phyloP scores from a whole-genome alignment of 345 rosid genomes.

The Pugionium cornutum region DNA sequence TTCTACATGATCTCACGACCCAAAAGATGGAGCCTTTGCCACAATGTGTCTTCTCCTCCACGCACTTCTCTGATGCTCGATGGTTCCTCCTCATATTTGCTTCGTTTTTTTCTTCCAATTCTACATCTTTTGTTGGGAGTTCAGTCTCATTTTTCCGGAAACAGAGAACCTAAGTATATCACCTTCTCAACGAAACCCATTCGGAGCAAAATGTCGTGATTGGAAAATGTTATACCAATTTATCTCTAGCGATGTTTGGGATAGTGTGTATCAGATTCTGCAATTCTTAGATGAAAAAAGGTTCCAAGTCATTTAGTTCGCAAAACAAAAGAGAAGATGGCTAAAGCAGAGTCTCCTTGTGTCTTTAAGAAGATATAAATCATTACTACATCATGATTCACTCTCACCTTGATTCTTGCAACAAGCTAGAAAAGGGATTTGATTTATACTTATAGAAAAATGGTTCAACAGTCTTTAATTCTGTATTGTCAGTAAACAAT shows the following conservation, averaged over 20 bases:
- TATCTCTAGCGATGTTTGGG: too few relatives aligned
- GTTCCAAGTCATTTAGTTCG: conserved; percentile 6
- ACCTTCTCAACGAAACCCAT: neutral
- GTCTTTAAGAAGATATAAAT: conserved; percentile 1
- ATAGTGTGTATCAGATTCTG: neutral
- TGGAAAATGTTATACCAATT: too few relatives aligned
- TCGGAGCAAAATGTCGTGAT: neutral
- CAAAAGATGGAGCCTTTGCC: conserved; percentile 6
- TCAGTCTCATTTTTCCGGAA: neutral
- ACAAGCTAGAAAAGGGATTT: conserved; percentile 17
- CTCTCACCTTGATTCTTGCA: neutral
- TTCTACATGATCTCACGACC: conserved; percentile 1
- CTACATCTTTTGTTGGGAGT: neutral
- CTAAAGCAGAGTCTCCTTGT: conserved; percentile 5
- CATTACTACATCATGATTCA: conserved; percentile 7
- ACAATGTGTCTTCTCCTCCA: conserved; percentile 6
- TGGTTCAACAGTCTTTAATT: conserved; percentile 23
- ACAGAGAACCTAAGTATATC: neutral
- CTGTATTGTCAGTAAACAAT: conserved; percentile 37
- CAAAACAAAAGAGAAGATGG: conserved; percentile 15
- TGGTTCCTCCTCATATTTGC: conserved; percentile 24
- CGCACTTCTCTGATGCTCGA: conserved; percentile 8
- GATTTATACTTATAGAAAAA: conserved; percentile 23
- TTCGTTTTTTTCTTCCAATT: neutral
- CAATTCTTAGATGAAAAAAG: neutral